phyloP scores from a whole-genome alignment of 257 asterid genomes.

The Solanum etuberosum region DNA sequence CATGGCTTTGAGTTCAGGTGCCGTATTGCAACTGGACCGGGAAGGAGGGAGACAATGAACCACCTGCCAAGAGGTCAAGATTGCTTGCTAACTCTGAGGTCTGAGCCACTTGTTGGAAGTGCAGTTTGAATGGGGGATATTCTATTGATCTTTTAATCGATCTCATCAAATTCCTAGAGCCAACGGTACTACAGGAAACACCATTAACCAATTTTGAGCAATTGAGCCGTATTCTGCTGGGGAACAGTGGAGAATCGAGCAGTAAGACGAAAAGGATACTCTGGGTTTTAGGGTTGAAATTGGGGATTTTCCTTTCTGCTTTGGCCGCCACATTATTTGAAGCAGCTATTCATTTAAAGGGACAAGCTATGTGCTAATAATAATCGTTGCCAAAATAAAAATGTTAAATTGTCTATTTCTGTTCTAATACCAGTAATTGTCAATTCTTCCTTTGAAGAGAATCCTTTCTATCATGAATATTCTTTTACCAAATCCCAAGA shows the following conservation, averaged over 20 bases:
- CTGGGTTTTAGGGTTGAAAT: not conserved
- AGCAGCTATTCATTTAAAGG: not conserved
- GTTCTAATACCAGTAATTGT: not conserved
- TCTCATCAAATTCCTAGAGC: not conserved
- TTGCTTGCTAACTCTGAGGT: not conserved
- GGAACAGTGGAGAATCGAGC: not conserved
- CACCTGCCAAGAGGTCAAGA: no score
- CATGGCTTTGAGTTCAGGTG: not conserved
- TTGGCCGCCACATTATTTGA: not conserved
- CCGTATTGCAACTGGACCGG: rapidly evolving
- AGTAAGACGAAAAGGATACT: not conserved
- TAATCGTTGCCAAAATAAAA: not conserved
- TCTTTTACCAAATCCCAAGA: constrained; percentile 20
- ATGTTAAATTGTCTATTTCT: not conserved
- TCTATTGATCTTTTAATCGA: not conserved
- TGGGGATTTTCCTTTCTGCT: not conserved
- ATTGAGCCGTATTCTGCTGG: not conserved
- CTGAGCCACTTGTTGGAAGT: not conserved
- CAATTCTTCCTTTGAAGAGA: constrained; percentile 5
- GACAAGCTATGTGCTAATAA: not conserved
- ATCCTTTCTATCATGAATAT: constrained; percentile 9
- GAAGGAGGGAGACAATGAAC: not conserved
- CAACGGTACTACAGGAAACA: not conserved
- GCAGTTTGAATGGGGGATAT: not conserved
- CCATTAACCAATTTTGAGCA: not conserved